Evolutionary conservation across 768 basidiomycete genomes (phyloP).

Genomic region (Porphyrellus cyaneotinctus): DNA sequence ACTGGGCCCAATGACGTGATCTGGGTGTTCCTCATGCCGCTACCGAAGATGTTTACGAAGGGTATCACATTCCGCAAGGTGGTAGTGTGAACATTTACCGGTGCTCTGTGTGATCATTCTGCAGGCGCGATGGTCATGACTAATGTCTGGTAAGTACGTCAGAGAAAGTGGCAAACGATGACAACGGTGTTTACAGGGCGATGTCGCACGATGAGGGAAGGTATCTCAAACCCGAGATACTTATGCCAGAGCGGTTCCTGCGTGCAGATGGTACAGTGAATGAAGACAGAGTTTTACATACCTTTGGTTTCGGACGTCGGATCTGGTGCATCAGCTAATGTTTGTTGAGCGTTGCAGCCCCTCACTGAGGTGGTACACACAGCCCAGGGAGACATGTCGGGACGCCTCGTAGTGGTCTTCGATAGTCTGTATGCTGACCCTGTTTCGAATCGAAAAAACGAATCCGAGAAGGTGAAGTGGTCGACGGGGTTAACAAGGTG

Average conservation of each 20-base stretch:
- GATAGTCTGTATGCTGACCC: conserved; percentile 13
- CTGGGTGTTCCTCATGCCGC: conserved; percentile 41
- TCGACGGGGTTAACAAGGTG: conserved; percentile 11
- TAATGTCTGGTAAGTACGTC: conserved; percentile 10
- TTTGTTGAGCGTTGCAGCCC: neutral
- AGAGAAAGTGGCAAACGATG: neutral
- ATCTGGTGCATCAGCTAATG: conserved; percentile 8
- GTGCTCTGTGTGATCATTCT: neutral
- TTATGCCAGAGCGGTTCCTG: conserved; percentile 40
- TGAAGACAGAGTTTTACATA: conserved; percentile 8
- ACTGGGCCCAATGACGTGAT: neutral
- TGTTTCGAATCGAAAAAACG: conserved; percentile 18
- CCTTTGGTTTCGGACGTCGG: conserved; percentile 22
- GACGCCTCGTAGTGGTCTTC: conserved; percentile 22
- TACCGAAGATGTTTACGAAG: conserved; percentile 33
- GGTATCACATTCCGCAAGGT: conserved; percentile 33
- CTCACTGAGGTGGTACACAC: neutral
- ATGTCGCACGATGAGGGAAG: conserved; percentile 37
- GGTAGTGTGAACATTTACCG: neutral
- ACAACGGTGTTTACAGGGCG: conserved; percentile 27
- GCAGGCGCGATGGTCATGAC: conserved; percentile 10
- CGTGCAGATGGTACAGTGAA: conserved; percentile 13
- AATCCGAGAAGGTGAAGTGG: conserved; percentile 18
- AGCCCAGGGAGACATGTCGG: conserved; percentile 22
- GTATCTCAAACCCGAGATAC: conserved; percentile 32